These are phyloP conservation scores for Ajuga reptans DNA, from an alignment of 305 asterid genomes.

Conservation along the genomic window DNA sequence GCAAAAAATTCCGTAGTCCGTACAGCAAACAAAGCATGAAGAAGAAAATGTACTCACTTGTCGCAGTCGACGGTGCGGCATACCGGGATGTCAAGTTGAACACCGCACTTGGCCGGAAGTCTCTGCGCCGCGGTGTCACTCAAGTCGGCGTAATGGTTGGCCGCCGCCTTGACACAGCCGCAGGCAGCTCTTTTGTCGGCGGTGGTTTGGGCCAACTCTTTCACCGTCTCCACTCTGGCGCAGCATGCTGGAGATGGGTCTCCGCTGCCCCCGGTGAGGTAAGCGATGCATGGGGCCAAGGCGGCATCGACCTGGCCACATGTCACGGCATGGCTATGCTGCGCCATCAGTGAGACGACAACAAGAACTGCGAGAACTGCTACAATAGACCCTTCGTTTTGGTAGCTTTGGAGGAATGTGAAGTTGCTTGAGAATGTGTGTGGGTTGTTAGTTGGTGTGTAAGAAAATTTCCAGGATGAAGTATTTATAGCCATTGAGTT, in stretches of 20 bases:
- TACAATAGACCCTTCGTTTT: conserved; percentile 12
- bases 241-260: conserved; percentile 21
- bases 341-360: background rate
- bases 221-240: conserved; percentile 22
- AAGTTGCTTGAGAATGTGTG: no score
- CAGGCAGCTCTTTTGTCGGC: conserved; percentile 26
- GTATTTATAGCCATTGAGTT: no score
- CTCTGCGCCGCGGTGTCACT: conserved; percentile 21
- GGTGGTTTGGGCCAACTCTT: conserved; percentile 14
- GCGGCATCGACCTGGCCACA: conserved; percentile 25
- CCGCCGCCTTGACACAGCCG: conserved; percentile 30
- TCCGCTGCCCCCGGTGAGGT: conserved; percentile 15
- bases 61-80: conserved; percentile 28
- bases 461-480: no score
- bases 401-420: background rate
- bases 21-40: no score
- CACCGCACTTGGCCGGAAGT: conserved; percentile 21
- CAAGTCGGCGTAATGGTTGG: conserved; percentile 14
- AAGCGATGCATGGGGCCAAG: conserved; percentile 16
- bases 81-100: conserved; percentile 24
- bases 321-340: conserved; percentile 22
- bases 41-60: background rate
- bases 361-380: conserved; percentile 1
- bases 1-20: no score
- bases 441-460: no score